Conservation (phyloP, 169 alveolate genomes). For the Plasmodium cynomolgi region DNA sequence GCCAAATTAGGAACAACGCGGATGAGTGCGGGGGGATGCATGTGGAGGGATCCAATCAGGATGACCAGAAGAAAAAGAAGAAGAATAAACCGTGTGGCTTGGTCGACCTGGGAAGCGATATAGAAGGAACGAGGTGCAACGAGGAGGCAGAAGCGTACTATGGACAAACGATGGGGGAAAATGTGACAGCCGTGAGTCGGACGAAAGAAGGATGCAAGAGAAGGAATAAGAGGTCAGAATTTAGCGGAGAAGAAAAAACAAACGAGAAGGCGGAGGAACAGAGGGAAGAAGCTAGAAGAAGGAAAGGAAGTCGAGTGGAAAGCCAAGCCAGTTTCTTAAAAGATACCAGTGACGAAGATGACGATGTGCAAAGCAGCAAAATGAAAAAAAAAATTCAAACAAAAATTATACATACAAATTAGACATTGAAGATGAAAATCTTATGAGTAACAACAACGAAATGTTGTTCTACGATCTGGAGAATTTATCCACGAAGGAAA, state of each 20-base stretch:
- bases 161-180: not conserved
- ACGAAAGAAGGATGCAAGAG: not conserved
- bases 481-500: slow-evolving; percentile 46
- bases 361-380: not conserved
- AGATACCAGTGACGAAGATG: slow-evolving; percentile 56
- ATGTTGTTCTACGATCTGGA: slow-evolving; percentile 59
- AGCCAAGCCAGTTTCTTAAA: slow-evolving; percentile 13
- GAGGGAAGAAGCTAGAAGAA: not conserved
- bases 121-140: not conserved
- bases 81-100: not conserved
- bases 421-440: slow-evolving; percentile 10
- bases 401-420: slow-evolving; percentile 34
- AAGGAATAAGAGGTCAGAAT: not conserved
- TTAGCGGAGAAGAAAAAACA: not conserved
- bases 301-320: not conserved
- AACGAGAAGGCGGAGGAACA: not conserved
- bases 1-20: not conserved
- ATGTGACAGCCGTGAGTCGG: not conserved
- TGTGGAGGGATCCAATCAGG: not conserved
- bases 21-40: not conserved
- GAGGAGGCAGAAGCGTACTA: not conserved
- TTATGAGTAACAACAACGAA: slow-evolving; percentile 37
- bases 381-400: slow-evolving; percentile 8
- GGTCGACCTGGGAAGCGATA: not conserved
- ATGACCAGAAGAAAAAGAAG: not conserved